A percentile compares a stretch with the other conserved stretches of the same genome.
phyloP scores from a whole-genome alignment of 2,329 filamentous ascomycete genomes.

The Rhynchosporium graminicola region DNA sequence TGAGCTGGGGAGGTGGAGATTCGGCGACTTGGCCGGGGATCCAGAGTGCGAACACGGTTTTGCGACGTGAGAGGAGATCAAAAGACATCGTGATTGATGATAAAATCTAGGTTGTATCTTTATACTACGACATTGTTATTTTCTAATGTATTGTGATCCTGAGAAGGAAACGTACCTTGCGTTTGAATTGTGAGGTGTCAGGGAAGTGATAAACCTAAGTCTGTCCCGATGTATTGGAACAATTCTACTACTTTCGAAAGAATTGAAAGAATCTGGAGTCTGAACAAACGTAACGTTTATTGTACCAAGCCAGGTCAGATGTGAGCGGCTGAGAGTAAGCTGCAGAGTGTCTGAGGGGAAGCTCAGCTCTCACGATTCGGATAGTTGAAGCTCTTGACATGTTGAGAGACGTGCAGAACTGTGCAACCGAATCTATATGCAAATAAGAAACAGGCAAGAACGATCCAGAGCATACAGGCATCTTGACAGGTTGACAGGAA shows the following conservation, averaged over 20 bases:
- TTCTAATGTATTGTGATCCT: too few species aligned
- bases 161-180: too few species aligned
- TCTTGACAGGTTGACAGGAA: constrained; percentile 2
- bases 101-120: too few species aligned
- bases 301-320: neutral
- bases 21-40: constrained; percentile 12
- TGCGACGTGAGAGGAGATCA: constrained; percentile 26
- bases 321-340: constrained; percentile 7
- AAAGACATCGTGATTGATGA: constrained; percentile 16
- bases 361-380: constrained; percentile 7
- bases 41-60: constrained; percentile 26
- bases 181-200: too few species aligned
- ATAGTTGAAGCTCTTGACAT: constrained; percentile 2
- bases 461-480: neutral
- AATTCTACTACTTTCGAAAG: too few species aligned
- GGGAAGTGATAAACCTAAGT: too few species aligned
- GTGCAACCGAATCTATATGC: neutral
- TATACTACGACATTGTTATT: too few species aligned
- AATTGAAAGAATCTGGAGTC: neutral
- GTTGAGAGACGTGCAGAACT: constrained; percentile 1
- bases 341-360: neutral
- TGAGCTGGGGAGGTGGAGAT: constrained; percentile 15
- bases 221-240: too few species aligned
- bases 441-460: neutral
- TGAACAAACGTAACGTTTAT: neutral